Base-by-base conservation (phyloP, 2,329 filamentous ascomycete genomes). In the Clarireedia paspali region DNA sequence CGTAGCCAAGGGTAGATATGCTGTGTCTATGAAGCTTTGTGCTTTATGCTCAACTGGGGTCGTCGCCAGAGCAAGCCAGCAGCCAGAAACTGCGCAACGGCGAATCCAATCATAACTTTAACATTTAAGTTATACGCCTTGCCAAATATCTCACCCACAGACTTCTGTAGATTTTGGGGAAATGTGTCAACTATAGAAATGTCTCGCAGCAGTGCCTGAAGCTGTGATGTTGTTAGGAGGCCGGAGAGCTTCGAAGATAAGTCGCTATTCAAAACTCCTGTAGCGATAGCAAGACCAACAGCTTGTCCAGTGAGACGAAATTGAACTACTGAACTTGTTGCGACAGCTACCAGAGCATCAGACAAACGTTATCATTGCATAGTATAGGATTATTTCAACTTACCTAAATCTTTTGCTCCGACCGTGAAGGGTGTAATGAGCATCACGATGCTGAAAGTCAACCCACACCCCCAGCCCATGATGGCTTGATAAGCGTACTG, bases 401-500 rank as follows among this genome's bases (percentile, higher is more conserved):
- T 47, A 47, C 45, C 45, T 27, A 47, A 27, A n/a, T 47, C 26
- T 27, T 47, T 47, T 24, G 20, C n/a, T 14, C 26, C 45, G 6
- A 47, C 73, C 17, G 39, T 42, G 17, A 42, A 42, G 17, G 71
- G 69, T 40, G 81, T 74, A 15, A 82, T 73, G 45, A 77, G 78
- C 6, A 79, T 79, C 64, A 83, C 76, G 56, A 83, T 83, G 14
- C 46, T 60, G 7, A 62, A 49, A 10, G 48, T 38, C 9, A 84
- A 73, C 0, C 81, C 81, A 10, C 82, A 78, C 0, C 81, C 81
- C 0, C 83, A 68, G 1, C 81, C 81, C 40, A 83, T 78, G 4
- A 83, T 70, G 27, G 75, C 73, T 55, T 83, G 77, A 60, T 75
- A 83, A 3, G 71, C 78, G 57, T 82, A 82, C 39, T 40, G 47